Evolutionary conservation across 306 rosid species (phyloP), one percentile per base, ranked within the genome.

Genomic region (Cucurbita argyrosperma): DNA sequence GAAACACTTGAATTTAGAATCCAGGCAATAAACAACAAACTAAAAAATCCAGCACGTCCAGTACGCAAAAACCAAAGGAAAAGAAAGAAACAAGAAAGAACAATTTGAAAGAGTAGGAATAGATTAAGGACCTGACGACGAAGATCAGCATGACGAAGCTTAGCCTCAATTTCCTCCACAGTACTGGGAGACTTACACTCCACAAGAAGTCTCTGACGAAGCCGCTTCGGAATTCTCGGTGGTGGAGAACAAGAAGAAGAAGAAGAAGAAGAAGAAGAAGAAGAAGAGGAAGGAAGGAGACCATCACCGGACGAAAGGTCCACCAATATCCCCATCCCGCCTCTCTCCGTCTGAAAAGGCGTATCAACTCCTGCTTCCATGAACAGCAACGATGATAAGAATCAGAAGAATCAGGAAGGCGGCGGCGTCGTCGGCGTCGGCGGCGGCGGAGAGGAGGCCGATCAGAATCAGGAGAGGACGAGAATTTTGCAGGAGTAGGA

Each of bases 91-190:
- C 6, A 23, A 70, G 45, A 50, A 10, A 50, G 38, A 78, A 51
- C 8, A 38, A 61, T 38, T 37, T 18, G 12, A 7, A 15, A 6
- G 52, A 45, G 47, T 58, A 35, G 30, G 42, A 79, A 6, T 23
- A 37, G 56, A 23, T n/a, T 15, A 42, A 37, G 43, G 69, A 90
- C 99, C 97, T 91, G 97, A 72, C 99, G 87, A 21, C 99, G 97
- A 80, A 82, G 92, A 85, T 94, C 89, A 66, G 99, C 98, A 46
- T 79, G 85, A 42, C 90, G 92, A 42, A 90, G 97, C 87, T 87
- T 94, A 72, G 96, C 83, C 72, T 94, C 87, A 71, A 94, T 94
- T 80, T 89, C 90, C 77, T 90, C 98, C 73, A 79, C 92, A 75
- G 97, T 83, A 76, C 82, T 72, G 52, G 96, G 91, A 6, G 88